Base-by-base conservation (phyloP, 1,284 basidiomycete genomes). In the Heterobasidion parviporum region DNA sequence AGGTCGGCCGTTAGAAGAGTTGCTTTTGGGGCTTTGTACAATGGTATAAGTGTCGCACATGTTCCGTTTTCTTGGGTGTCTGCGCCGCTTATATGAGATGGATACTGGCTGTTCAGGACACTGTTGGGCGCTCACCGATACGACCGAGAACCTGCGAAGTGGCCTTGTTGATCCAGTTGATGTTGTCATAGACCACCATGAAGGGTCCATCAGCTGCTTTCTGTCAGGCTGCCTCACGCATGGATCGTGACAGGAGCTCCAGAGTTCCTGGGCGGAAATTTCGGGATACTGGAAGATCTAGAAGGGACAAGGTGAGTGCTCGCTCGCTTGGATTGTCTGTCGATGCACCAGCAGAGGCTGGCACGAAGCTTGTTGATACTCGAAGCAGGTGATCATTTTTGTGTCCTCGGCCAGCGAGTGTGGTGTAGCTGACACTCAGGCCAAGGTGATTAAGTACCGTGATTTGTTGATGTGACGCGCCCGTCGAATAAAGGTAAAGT, bases 131-230 rank as follows among this genome's bases (percentile, higher is more conserved):
- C 20, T 41, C 15, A 15, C 38, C 38, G 5, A 15, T 67, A 8
- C 65, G 62, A 2, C 71, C 69, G 6, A 73, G 36, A 1, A 69
- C 60, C 50, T 73, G 72, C 52, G 73, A 70, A 0, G 70, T 64
- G 8, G 59, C 58, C 4, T 61, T 59, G 26, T 64, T 66, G 2
- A 65, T 55, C 20, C n/a, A 26, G 16, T 47, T 47, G 46, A 47
- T 47, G 46, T 47, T 47, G 46, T 47, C 6, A 26, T 47, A 47
- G 9, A 47, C 46, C 2, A 47, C 16, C 46, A 9, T 14, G 20
- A 14, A 9, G 6, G 10, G 38, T 2, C 38, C 38, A 2, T 41
- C 10, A 10, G 38, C 38, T 2, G 15, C 10, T 41, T 41, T 41
- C 5, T 15, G 38, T 41, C 10, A 9, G 38, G 15, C 38, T 5